Evolutionary conservation across 164 flowering plant species (phyloP).

Genomic region (Piper betle): DNA sequence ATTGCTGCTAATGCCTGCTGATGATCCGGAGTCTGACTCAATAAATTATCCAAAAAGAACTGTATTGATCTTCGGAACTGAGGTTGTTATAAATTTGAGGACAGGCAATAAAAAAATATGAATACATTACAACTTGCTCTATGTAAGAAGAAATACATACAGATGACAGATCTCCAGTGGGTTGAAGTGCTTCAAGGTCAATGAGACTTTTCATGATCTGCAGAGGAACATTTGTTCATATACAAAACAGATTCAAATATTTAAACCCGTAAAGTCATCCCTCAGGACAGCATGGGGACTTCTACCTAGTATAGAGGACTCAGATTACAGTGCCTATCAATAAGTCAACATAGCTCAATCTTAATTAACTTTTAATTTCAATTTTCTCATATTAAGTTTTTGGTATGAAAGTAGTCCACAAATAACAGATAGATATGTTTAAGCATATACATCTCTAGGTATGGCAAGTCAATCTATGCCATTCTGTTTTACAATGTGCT

Average conservation of each 20-base stretch:
- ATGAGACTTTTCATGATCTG: conserved; percentile 77
- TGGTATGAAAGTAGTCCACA: too few species aligned
- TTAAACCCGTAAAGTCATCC: too few species aligned
- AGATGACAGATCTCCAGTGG: conserved; percentile 87
- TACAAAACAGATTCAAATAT: too few species aligned
- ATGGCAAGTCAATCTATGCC: too few species aligned
- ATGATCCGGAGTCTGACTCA: conserved; percentile 73
- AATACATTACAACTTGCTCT: background rate
- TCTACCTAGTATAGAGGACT: too few species aligned
- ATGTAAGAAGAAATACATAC: conserved; percentile 20
- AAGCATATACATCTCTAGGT: too few species aligned
- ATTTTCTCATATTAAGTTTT: too few species aligned
- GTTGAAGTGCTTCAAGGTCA: conserved; percentile 85
- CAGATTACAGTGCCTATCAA: too few species aligned
- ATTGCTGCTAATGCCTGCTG: conserved; percentile 74
- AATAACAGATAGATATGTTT: too few species aligned
- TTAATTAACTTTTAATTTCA: too few species aligned
- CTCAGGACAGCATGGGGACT: conserved; percentile 14
- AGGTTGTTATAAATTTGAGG: background rate
- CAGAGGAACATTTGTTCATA: conserved; percentile 6
- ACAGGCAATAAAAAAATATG: background rate
- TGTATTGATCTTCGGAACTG: conserved; percentile 92
- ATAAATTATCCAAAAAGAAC: conserved; percentile 73
- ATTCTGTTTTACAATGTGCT: too few species aligned
- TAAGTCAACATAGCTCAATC: too few species aligned